phyloP scores from a whole-genome alignment of 768 basidiomycete genomes.

The Ephemerocybe angulata region DNA sequence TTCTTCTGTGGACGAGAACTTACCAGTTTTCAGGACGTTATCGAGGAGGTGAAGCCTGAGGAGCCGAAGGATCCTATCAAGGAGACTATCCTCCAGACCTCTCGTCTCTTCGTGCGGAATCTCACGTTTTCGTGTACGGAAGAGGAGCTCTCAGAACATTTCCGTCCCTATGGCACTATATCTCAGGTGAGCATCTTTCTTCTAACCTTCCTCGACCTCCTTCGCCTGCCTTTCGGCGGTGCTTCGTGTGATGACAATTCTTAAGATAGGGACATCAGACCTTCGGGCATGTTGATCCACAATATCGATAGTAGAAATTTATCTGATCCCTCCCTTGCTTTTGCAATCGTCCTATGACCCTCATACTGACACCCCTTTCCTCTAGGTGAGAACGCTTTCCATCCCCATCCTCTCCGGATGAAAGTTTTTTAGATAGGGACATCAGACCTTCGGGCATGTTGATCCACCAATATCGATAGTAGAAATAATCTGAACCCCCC shows the following conservation, averaged over 20 bases:
- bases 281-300: constrained; percentile 56
- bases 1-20: not conserved
- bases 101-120: constrained; percentile 90
- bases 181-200: constrained; percentile 57
- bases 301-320: constrained; percentile 63
- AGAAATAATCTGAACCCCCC: constrained; percentile 27
- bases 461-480: constrained; percentile 5
- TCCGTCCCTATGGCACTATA: constrained; percentile 66
- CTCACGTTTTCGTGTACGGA: constrained; percentile 83
- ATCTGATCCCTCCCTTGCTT: constrained; percentile 4
- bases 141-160: constrained; percentile 61
- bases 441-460: constrained; percentile 6
- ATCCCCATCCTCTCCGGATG: not conserved
- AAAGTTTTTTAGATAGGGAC: constrained; percentile 3
- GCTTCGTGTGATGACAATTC: constrained; percentile 37
- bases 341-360: not conserved
- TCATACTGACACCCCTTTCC: not conserved
- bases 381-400: not conserved
- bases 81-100: constrained; percentile 65
- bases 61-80: constrained; percentile 34
- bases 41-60: constrained; percentile 10
- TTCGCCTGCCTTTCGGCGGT: constrained; percentile 1
- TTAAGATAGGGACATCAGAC: constrained; percentile 61
- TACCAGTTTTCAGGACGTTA: not conserved
- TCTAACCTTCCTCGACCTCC: constrained; percentile 7